Base-by-base conservation (phyloP, 805 yeast genomes). In the Kazachstania africana region DNA sequence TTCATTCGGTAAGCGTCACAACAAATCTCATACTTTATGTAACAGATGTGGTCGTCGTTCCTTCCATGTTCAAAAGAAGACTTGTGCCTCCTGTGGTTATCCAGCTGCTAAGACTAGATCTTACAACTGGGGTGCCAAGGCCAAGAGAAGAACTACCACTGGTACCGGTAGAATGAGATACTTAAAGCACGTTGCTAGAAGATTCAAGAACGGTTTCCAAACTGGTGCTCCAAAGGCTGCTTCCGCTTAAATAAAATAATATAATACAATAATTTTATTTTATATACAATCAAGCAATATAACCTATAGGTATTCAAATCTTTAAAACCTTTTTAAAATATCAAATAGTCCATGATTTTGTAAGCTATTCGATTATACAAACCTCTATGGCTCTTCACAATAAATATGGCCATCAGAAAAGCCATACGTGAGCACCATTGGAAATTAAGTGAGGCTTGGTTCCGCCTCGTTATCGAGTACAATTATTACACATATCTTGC, bases 161-260 rank as follows among this genome's bases (percentile, higher is more conserved):
- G 98, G 98, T 76, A 78, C 96, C 66, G 98, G 98, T 71, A 91
- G 98, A 74, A 83, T 84, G 93, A 74, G 87, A 67, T 75, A 88
- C 85, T 78, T 91, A 70, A 88, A 88, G 77, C 78, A 77, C 70
- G 94, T 88, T 59, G 70, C 91, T 55, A 85, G 96, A 78, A 82
- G 84, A 75, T 88, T 87, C 81, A 83, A 87, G 82, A 87, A 88
- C 78, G 94, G 85, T 65, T 91, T 91, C 95, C 95, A 83, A 69
- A 63, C 94, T 57, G 83, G 84, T 65, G 20, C 32, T 24, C 32
- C 40, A 19, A 36, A 36, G 36, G 72, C 66, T 52, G 75, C 76
- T 55, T 59, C 77, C 49, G 77, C 74, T 59, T 72, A 73, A 66
- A 55, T 55, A 12, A 14, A 13, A 18, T 15, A 24, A 21, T 20